Base-by-base conservation (phyloP, 164 flowering plant species). In the Vitis rupestris region DNA sequence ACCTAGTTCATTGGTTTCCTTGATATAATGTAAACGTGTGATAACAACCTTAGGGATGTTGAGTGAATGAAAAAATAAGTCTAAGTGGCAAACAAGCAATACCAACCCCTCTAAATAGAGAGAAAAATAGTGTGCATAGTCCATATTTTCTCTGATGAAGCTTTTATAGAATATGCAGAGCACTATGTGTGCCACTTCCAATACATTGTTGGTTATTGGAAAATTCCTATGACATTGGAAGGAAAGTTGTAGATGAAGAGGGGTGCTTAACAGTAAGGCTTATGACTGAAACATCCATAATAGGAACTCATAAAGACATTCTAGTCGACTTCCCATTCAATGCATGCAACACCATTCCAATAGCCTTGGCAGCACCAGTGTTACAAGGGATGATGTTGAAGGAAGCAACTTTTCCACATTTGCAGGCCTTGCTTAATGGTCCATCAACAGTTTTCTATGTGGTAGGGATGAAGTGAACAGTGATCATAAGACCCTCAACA, bases 1-100 rank as follows among this genome's bases (percentile, higher is more conserved):
- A 29, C 92, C 97, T 19, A 95, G 78, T 68, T 95, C 99, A 70
- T 97, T 95, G 65, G 99, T 98, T 84, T 95, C 99, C 97, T 94
- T 94, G 70, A 94, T 92, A 68, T 92, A 94, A 81, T 94, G 98
- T 51, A 98, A 94, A 16, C 98, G 95, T 71, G 98, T 94, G 54
- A 94, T 94, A 56, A 94, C 99, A 78, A 97, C 97, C 78, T 91
- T 94, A 19, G 29, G 99, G 98, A 37, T 98, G 97, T 79, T 92
- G 78, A 63, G 93, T 76, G 77, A 95, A 93, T 59, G 98, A 81
- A 82, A 84, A 85, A 63, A 95, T 86, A 67, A 91, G 97, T 55
- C 98, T 96, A 75, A 95, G 62, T 59, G 98, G 99, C 60, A 95
- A 75, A 81, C 93, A 87, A 74, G 91, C 90, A 72, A 95, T 93